Percentiles rank a stretch among this genome's conserved stretches.
Evolutionary conservation across 2,329 filamentous ascomycete species (phyloP).

Genomic region (Pseudocercospora musae): DNA sequence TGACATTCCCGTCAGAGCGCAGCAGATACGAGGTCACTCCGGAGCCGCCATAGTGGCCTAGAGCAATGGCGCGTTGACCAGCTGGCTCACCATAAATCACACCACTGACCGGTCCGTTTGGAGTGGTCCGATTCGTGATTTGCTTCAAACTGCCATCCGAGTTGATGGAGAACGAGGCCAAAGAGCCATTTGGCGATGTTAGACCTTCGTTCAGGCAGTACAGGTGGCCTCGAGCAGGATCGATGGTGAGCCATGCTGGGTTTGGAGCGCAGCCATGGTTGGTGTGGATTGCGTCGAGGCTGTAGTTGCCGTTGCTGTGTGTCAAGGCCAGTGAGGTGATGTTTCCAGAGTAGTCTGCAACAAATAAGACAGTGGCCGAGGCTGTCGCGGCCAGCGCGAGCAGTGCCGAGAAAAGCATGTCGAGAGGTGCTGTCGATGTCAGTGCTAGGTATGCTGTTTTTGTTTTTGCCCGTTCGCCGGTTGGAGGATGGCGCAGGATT

Average conservation of each 20-base stretch:
- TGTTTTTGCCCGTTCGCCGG: neutral
- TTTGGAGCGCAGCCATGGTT: conserved; percentile 51
- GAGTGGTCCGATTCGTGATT: conserved; percentile 35
- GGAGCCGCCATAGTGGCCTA: conserved; percentile 43
- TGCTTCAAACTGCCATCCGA: conserved; percentile 40
- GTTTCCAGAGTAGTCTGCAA: conserved; percentile 46
- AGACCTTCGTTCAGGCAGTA: conserved; percentile 62
- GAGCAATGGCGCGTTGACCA: conserved; percentile 37
- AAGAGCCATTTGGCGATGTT: conserved; percentile 46
- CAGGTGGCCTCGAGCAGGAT: conserved; percentile 49
- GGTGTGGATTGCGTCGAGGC: conserved; percentile 45
- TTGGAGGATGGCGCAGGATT: neutral
- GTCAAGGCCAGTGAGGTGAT: conserved; percentile 41
- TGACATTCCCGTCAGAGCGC: conserved; percentile 47
- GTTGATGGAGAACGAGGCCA: conserved; percentile 42
- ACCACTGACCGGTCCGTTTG: conserved; percentile 41
- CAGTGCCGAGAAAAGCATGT: conserved; percentile 16
- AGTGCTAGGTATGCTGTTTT: neutral
- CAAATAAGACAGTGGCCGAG: conserved; percentile 40
- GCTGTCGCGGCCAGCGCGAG: conserved; percentile 23
- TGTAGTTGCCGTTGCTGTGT: conserved; percentile 31
- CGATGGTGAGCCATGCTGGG: conserved; percentile 61
- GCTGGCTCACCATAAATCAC: conserved; percentile 41
- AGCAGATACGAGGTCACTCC: conserved; percentile 46
- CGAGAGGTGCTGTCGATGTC: neutral